Conservation (phyloP, 2,329 filamentous ascomycete genomes). For the Aspergillus niger region DNA sequence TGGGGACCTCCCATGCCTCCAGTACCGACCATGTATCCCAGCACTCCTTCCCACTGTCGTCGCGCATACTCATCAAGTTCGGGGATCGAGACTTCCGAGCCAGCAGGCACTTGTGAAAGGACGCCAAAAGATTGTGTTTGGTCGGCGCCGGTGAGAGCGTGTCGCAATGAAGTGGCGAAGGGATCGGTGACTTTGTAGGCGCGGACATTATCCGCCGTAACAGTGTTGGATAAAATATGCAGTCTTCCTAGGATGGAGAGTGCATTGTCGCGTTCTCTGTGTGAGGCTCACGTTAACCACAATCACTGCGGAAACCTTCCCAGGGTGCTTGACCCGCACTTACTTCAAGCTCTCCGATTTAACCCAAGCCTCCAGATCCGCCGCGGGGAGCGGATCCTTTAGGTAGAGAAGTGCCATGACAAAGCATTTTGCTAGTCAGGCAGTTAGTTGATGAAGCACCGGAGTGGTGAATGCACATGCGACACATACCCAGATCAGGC, state of each 20-base stretch:
- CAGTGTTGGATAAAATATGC: conserved; percentile 76
- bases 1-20: conserved; percentile 51
- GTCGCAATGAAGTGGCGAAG: conserved; percentile 79
- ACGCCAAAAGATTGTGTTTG: conserved; percentile 88
- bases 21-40: conserved; percentile 85
- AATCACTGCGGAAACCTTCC: not conserved
- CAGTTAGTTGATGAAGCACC: conserved; percentile 8
- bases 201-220: conserved; percentile 61
- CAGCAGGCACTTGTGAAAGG: conserved; percentile 66
- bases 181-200: conserved; percentile 77
- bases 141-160: conserved; percentile 85
- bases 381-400: conserved; percentile 74
- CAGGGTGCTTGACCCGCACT: conserved; percentile 17
- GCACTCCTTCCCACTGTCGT: conserved; percentile 89
- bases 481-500: conserved; percentile 73
- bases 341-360: conserved; percentile 65
- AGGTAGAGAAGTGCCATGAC: conserved; percentile 96
- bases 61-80: conserved; percentile 85
- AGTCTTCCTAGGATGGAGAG: conserved; percentile 78
- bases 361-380: conserved; percentile 84
- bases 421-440: conserved; percentile 75
- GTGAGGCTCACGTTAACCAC: not conserved
- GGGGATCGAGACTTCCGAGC: conserved; percentile 64
- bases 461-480: conserved; percentile 4
- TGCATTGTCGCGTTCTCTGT: conserved; percentile 78